Conservation (phyloP, 148 eudicot genomes). For the Heliamphora exappendiculata region DNA sequence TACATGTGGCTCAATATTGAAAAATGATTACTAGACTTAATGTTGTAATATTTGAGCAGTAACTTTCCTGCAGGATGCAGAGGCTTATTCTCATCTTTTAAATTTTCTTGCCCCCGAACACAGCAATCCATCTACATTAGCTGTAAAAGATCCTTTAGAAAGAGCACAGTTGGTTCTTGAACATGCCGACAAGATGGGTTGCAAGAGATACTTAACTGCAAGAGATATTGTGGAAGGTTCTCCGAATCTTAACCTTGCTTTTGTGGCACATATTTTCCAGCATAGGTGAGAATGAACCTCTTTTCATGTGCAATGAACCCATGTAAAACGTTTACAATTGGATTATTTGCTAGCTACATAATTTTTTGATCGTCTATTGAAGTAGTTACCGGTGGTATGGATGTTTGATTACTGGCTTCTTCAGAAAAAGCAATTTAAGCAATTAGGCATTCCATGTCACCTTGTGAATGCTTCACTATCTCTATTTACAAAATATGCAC, state of each 20-base stretch:
- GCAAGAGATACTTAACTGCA: constrained; percentile 97
- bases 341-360: background rate
- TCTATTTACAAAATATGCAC: background rate
- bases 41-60: constrained; percentile 10
- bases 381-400: constrained; percentile 12
- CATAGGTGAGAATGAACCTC: constrained; percentile 53
- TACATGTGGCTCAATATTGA: background rate
- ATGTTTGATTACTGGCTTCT: background rate
- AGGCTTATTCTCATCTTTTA: constrained; percentile 88
- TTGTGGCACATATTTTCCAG: constrained; percentile 98
- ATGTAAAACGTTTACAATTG: background rate
- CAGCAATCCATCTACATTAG: constrained; percentile 59
- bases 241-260: constrained; percentile 96
- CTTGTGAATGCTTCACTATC: background rate
- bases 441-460: background rate
- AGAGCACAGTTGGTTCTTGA: constrained; percentile 93
- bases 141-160: constrained; percentile 59
- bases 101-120: constrained; percentile 94
- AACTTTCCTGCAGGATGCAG: constrained; percentile 64
- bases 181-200: constrained; percentile 99
- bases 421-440: background rate
- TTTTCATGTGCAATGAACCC: constrained; percentile 10
- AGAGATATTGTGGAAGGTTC: constrained; percentile 98
- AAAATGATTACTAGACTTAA: background rate
- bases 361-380: background rate